phyloP scores from a whole-genome alignment of 371 early-diverging fungal species.

The Mortierella sp. region DNA sequence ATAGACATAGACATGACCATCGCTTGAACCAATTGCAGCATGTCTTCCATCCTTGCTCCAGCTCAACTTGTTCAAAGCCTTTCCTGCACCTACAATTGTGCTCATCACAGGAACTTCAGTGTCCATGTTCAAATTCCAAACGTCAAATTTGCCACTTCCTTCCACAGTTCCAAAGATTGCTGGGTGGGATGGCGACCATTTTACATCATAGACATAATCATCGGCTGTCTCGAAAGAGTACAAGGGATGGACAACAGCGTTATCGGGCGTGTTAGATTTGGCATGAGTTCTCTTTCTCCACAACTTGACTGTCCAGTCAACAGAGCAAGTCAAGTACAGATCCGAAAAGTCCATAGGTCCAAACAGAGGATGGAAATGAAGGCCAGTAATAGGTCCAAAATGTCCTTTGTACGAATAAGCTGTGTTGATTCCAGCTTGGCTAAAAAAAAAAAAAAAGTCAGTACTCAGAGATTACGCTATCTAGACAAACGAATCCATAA shows the following conservation, averaged over 20 bases:
- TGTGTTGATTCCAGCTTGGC: constrained; percentile 94
- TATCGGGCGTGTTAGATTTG: constrained; percentile 70
- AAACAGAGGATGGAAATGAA: constrained; percentile 90
- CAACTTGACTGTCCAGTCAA: constrained; percentile 97
- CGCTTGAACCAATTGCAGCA: constrained; percentile 87
- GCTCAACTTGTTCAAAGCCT: constrained; percentile 92
- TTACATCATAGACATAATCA: constrained; percentile 96
- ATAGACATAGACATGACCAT: constrained; percentile 90
- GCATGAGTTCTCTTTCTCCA: constrained; percentile 85
- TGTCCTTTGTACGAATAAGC: constrained; percentile 90
- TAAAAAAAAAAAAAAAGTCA: constrained; percentile 38
- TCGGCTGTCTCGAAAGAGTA: constrained; percentile 92
- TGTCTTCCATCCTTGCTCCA: constrained; percentile 93
- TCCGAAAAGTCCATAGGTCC: constrained; percentile 91
- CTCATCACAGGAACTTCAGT: constrained; percentile 84
- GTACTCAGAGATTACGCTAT: too few relatives aligned
- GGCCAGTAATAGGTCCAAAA: constrained; percentile 89
- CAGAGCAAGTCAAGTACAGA: constrained; percentile 88
- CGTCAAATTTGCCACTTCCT: constrained; percentile 88
- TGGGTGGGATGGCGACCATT: constrained; percentile 97
- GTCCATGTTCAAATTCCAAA: constrained; percentile 94
- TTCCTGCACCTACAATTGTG: constrained; percentile 73
- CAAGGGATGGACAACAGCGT: constrained; percentile 74
- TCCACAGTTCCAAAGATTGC: constrained; percentile 94
- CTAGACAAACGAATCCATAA: background rate